Percentiles rank a stretch among this genome's conserved stretches.
Evolutionary conservation across 169 alveolate species (phyloP).

Genomic region (Cyclospora cayetanensis): DNA sequence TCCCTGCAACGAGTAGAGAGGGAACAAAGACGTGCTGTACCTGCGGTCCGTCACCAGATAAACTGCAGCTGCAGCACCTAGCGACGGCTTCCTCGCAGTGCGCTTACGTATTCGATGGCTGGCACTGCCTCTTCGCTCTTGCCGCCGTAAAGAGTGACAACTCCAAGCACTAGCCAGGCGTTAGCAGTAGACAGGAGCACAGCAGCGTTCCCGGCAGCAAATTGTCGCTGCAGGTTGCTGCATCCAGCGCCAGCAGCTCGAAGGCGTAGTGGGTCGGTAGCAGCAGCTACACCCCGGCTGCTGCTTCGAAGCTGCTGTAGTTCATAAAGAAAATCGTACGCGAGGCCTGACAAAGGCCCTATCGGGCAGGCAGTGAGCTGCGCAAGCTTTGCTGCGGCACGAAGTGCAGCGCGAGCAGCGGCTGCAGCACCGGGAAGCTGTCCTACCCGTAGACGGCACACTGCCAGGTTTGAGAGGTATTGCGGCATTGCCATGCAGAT

Average conservation of each 20-base stretch:
- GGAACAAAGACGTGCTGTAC: no score
- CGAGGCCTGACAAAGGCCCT: neutral
- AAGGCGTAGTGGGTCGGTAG: no score
- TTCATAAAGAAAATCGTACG: neutral
- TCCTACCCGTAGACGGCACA: neutral
- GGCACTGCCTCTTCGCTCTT: neutral
- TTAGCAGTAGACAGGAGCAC: conserved; percentile 12
- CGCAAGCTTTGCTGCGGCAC: conserved; percentile 18
- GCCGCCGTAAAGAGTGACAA: neutral
- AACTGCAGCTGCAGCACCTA: conserved; percentile 21
- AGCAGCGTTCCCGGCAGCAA: conserved; percentile 1
- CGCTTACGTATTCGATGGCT: neutral
- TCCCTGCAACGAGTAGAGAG: neutral
- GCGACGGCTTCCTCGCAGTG: neutral
- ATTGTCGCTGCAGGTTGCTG: neutral
- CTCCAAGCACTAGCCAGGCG: neutral
- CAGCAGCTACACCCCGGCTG: neutral
- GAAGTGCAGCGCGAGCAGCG: conserved; percentile 2
- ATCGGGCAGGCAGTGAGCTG: neutral
- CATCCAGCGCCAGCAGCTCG: conserved; percentile 7
- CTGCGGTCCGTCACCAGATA: neutral
- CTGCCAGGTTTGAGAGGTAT: neutral
- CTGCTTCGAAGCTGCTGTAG: conserved; percentile 11
- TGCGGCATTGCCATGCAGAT: neutral
- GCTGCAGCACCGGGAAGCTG: neutral